Evolutionary conservation across 805 yeast genomes (phyloP).

Genomic region (Pichia sporocuriosa): DNA sequence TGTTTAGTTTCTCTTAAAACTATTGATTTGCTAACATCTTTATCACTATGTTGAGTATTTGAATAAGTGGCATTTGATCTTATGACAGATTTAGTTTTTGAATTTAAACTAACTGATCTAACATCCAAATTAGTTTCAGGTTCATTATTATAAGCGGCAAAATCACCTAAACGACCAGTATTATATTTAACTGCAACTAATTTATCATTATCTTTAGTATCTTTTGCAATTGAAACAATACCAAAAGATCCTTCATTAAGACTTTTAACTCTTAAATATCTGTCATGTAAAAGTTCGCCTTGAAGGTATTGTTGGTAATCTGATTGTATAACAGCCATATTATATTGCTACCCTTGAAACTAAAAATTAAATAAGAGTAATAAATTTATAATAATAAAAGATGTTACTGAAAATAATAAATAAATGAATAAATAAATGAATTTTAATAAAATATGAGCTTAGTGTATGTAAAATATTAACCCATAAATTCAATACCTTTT

Average conservation of each 20-base stretch:
- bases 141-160: constrained; percentile 22
- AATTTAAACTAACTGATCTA: constrained; percentile 14
- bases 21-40: constrained; percentile 26
- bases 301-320: constrained; percentile 26
- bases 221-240: constrained; percentile 80
- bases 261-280: constrained; percentile 64
- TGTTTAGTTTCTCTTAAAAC: constrained; percentile 54
- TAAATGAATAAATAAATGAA: background rate
- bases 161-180: constrained; percentile 47
- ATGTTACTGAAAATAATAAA: too few species aligned
- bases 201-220: constrained; percentile 38
- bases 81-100: constrained; percentile 12
- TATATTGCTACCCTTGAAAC: background rate
- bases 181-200: constrained; percentile 85
- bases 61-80: constrained; percentile 11
- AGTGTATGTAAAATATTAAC: background rate
- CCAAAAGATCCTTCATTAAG: constrained; percentile 94
- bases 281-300: constrained; percentile 45
- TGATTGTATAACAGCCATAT: constrained; percentile 1
- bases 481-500: background rate
- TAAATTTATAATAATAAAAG: background rate
- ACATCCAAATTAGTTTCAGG: constrained; percentile 11
- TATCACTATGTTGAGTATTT: constrained; percentile 9
- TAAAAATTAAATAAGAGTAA: background rate
- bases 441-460: background rate